Conservation (phyloP, 257 asterid genomes). For the Rauvolfia tetraphylla region DNA sequence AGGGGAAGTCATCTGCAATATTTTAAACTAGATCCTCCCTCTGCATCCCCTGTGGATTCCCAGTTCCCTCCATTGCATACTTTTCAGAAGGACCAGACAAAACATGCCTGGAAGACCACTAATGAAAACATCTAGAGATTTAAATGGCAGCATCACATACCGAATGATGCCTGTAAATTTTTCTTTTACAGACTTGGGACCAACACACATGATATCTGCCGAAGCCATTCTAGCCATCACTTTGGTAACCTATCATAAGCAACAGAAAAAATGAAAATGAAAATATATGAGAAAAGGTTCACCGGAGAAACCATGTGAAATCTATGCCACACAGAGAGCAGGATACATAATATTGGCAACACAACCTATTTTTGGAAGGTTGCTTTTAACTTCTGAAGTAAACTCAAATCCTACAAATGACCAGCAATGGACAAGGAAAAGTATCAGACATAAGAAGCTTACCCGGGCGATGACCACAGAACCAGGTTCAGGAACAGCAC, state of each 20-base stretch:
- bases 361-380: background rate
- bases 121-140: no score
- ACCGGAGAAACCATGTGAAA: background rate
- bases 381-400: background rate
- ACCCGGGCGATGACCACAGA: slow-evolving; percentile 75
- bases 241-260: slow-evolving; percentile 61
- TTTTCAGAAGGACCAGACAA: no score
- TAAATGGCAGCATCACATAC: slow-evolving; percentile 39
- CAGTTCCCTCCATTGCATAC: no score
- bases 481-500: slow-evolving; percentile 95
- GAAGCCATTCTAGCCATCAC: slow-evolving; percentile 94
- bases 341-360: background rate
- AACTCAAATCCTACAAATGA: slow-evolving; percentile 9
- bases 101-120: no score
- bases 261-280: background rate
- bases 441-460: slow-evolving; percentile 20
- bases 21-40: no score
- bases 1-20: no score
- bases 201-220: slow-evolving; percentile 79
- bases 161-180: slow-evolving; percentile 82
- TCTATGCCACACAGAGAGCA: background rate
- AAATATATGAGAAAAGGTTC: background rate
- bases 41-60: no score
- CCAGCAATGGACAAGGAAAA: background rate
- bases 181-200: slow-evolving; percentile 77